Conservation (phyloP, 208 protist genomes). For the Blechomonas ayalai region DNA sequence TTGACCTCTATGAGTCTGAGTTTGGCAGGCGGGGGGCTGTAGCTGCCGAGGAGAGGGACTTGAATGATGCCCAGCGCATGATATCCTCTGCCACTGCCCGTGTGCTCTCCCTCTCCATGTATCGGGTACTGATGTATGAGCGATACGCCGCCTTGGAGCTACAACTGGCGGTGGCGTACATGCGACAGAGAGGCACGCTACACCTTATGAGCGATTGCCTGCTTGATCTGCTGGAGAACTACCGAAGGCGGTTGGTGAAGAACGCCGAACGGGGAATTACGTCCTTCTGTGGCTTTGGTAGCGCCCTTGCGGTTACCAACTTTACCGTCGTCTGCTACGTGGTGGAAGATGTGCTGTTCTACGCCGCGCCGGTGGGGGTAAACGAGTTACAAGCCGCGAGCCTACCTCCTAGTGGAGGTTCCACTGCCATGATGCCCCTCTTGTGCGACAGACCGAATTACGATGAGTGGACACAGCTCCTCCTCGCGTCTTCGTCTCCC, state of each 20-base stretch:
- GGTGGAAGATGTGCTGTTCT: constrained; percentile 72
- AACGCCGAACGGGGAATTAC: constrained; percentile 1
- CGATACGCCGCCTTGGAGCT: constrained; percentile 64
- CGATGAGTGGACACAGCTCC: background rate
- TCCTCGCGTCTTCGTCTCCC: no score
- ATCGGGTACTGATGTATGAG: constrained; percentile 50
- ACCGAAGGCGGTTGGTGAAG: constrained; percentile 14
- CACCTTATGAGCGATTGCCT: constrained; percentile 45
- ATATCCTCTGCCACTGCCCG: constrained; percentile 23
- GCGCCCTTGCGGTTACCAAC: constrained; percentile 26
- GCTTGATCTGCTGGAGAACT: constrained; percentile 46
- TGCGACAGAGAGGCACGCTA: constrained; percentile 26
- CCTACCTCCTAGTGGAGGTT: background rate
- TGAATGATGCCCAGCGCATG: background rate
- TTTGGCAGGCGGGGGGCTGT: constrained; percentile 6
- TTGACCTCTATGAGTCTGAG: constrained; percentile 42
- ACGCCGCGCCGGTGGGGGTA: constrained; percentile 24
- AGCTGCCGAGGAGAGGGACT: no score
- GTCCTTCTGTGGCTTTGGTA: constrained; percentile 27
- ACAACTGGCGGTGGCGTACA: constrained; percentile 42
- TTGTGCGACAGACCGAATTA: background rate
- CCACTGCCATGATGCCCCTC: background rate
- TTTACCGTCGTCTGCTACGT: constrained; percentile 43
- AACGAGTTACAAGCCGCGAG: no score
- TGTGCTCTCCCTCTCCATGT: constrained; percentile 52